phyloP scores from a whole-genome alignment of 73 alveolate species.

The Urostyla sp. region DNA sequence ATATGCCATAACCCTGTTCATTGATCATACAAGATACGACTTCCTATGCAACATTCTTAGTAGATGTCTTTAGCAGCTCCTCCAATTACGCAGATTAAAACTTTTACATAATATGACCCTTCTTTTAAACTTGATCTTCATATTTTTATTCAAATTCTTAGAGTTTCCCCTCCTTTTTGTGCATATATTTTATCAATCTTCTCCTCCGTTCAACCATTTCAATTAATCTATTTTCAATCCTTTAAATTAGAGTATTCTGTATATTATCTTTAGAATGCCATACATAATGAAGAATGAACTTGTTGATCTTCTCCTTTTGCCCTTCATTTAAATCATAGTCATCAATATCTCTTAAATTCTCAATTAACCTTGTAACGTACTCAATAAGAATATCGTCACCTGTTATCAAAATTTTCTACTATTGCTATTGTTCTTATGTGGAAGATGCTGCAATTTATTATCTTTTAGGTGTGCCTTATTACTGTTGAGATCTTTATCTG shows the following conservation, averaged over 20 bases:
- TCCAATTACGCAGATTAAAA: constrained; percentile 66
- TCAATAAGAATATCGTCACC: constrained; percentile 74
- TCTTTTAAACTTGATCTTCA: not conserved
- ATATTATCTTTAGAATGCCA: constrained; percentile 65
- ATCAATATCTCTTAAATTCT: not conserved
- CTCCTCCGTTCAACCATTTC: constrained; percentile 78
- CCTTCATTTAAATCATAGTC: not conserved
- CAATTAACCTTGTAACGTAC: constrained; percentile 47
- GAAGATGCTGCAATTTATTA: not conserved
- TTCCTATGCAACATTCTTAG: constrained; percentile 70
- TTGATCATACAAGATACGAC: constrained; percentile 66
- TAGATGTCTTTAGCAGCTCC: constrained; percentile 71
- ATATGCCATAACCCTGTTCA: not conserved
- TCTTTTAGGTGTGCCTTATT: not conserved
- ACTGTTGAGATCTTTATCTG: too few relatives aligned
- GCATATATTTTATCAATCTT: constrained; percentile 59
- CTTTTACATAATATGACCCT: constrained; percentile 26
- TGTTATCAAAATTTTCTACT: constrained; percentile 63
- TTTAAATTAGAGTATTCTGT: constrained; percentile 30
- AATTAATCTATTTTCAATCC: constrained; percentile 70
- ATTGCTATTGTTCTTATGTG: constrained; percentile 22
- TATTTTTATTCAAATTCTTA: constrained; percentile 7
- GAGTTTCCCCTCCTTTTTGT: constrained; percentile 52
- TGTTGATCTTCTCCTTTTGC: not conserved
- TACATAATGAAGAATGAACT: constrained; percentile 58